A percentile compares a stretch with the other conserved stretches of the same genome.
These are phyloP conservation scores for Butyriboletus loyo DNA, from an alignment of 768 basidiomycete genomes.

Conservation along the genomic window DNA sequence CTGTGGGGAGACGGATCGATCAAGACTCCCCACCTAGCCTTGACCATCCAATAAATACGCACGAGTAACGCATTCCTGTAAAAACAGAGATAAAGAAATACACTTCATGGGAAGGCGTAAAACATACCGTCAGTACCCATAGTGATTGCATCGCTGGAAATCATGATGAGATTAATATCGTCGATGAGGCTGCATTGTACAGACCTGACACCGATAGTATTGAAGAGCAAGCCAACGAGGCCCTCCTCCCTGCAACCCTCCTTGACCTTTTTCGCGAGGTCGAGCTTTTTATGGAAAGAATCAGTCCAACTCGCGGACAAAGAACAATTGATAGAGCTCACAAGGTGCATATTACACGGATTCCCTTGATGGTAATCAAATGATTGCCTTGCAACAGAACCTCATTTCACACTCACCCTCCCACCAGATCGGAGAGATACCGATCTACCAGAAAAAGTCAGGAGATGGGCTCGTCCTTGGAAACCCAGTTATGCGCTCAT, in stretches of 20 bases:
- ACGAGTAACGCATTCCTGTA: slow-evolving; percentile 87
- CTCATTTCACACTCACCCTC: slow-evolving; percentile 56
- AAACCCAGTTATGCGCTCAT: slow-evolving; percentile 3
- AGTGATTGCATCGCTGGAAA: slow-evolving; percentile 74
- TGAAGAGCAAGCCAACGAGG: slow-evolving; percentile 79
- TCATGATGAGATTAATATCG: background rate
- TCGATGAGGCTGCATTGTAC: slow-evolving; percentile 4
- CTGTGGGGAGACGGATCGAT: slow-evolving; percentile 34
- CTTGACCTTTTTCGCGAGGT: slow-evolving; percentile 76
- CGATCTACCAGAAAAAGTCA: slow-evolving; percentile 50
- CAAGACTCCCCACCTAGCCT: background rate
- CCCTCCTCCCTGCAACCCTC: slow-evolving; percentile 80
- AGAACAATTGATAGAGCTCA: slow-evolving; percentile 31
- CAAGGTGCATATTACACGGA: slow-evolving; percentile 82
- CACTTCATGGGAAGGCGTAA: background rate
- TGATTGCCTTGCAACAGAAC: background rate
- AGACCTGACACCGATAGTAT: slow-evolving; percentile 82
- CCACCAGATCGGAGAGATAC: slow-evolving; percentile 90
- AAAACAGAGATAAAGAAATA: background rate
- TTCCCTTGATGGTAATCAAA: slow-evolving; percentile 50
- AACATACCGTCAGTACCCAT: slow-evolving; percentile 83
- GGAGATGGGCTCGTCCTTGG: background rate
- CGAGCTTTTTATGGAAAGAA: slow-evolving; percentile 48
- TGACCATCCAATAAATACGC: slow-evolving; percentile 27
- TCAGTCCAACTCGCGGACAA: slow-evolving; percentile 1